These are phyloP conservation scores for Penicillium roqueforti DNA, from an alignment of 495 filamentous ascomycete species.

Conservation along the genomic window DNA sequence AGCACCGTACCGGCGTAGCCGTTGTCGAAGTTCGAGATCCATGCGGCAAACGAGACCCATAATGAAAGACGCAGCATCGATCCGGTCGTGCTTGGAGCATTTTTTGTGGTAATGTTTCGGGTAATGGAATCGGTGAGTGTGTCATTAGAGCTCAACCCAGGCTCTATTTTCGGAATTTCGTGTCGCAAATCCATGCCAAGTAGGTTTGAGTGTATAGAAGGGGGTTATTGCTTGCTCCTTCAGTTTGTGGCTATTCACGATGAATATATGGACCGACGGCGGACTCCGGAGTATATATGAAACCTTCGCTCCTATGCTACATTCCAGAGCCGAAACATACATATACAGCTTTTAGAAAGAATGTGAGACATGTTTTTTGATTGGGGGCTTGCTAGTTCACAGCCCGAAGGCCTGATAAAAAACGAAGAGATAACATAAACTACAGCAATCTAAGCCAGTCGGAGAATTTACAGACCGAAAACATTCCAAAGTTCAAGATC, in stretches of 20 bases:
- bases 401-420: neutral
- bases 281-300: neutral
- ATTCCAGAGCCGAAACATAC: neutral
- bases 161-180: neutral
- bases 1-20: slow-evolving; percentile 24
- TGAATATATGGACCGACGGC: neutral
- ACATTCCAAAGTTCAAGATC: neutral
- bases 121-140: neutral
- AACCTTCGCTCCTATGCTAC: neutral
- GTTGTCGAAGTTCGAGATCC: slow-evolving; percentile 28
- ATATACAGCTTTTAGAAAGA: neutral
- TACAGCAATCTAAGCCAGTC: no score
- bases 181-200: neutral
- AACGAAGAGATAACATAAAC: no score
- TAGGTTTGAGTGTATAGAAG: neutral
- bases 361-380: neutral
- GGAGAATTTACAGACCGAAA: no score
- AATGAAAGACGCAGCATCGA: slow-evolving; percentile 25
- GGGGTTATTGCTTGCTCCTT: neutral
- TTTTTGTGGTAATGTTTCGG: neutral
- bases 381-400: neutral
- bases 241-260: neutral
- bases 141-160: neutral
- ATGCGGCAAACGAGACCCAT: slow-evolving; percentile 26
- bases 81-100: slow-evolving; percentile 8